Percentiles rank a stretch among this genome's conserved stretches.
Conservation (phyloP, 306 rosid species). For the Quercus gilva region DNA sequence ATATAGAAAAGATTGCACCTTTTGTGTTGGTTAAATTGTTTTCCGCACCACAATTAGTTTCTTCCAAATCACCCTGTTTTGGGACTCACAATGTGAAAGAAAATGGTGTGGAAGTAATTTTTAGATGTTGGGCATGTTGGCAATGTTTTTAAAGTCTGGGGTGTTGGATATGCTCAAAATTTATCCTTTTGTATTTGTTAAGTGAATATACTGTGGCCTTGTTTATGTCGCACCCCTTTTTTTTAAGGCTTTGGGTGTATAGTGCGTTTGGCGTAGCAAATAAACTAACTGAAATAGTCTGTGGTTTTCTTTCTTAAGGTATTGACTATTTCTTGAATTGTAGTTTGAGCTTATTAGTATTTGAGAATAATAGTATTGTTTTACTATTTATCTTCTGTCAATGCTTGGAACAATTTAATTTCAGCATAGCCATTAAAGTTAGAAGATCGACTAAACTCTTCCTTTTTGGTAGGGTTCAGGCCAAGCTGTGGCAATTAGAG, state of each 20-base stretch:
- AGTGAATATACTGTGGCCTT: not conserved
- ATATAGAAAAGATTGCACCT: not conserved
- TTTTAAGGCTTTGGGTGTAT: not conserved
- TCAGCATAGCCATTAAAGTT: not conserved
- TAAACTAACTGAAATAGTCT: not conserved
- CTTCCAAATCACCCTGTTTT: too few relatives aligned
- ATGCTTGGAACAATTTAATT: not conserved
- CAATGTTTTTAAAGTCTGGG: not conserved
- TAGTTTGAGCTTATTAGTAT: too few relatives aligned
- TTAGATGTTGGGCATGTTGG: not conserved
- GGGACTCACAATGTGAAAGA: too few relatives aligned
- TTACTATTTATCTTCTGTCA: not conserved
- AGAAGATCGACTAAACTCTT: not conserved
- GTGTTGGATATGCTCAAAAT: not conserved
- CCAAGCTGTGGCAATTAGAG: slow-evolving; percentile 95
- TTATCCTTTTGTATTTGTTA: not conserved
- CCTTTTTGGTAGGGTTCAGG: slow-evolving; percentile 67
- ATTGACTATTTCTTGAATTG: too few relatives aligned
- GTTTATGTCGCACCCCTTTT: slow-evolving; percentile 1
- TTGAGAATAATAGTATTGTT: not conserved
- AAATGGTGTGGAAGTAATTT: not conserved
- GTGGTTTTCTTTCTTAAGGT: not conserved
- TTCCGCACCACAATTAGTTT: too few relatives aligned
- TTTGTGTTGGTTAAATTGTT: not conserved
- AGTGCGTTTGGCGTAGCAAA: too few relatives aligned